Conservation (phyloP, 345 rosid genomes). For the Balakata baccata region DNA sequence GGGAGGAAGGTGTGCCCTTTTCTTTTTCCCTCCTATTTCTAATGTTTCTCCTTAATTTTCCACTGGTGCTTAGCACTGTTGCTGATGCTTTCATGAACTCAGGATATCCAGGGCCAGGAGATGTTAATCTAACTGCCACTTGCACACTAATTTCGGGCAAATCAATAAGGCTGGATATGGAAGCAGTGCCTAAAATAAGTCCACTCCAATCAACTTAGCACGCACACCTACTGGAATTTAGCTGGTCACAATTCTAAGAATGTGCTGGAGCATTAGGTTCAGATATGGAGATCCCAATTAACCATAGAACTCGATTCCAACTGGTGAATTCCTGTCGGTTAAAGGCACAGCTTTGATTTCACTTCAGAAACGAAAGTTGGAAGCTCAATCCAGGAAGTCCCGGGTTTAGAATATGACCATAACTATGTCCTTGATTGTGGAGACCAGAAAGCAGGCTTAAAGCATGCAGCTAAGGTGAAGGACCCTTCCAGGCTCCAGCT, state of each 20-base stretch:
- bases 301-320: constrained; percentile 78
- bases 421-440: constrained; percentile 70
- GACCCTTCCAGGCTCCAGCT: constrained; percentile 49
- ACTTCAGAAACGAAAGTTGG: constrained; percentile 65
- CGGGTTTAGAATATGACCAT: constrained; percentile 75
- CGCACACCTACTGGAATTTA: constrained; percentile 88
- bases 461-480: constrained; percentile 62
- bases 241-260: constrained; percentile 68
- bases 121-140: constrained; percentile 60
- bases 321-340: constrained; percentile 65
- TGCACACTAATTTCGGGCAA: constrained; percentile 62
- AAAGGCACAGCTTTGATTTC: constrained; percentile 75
- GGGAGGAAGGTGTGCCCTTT: constrained; percentile 65
- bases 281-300: constrained; percentile 67
- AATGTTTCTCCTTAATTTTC: not conserved
- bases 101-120: constrained; percentile 85
- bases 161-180: constrained; percentile 74
- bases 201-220: constrained; percentile 71
- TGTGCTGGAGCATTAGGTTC: constrained; percentile 63
- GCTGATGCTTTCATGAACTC: not conserved
- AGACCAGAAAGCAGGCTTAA: constrained; percentile 65
- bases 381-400: constrained; percentile 52
- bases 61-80: not conserved
- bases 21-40: not conserved
- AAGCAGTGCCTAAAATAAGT: constrained; percentile 63